These are phyloP conservation scores for Pichia phayaonensis DNA, from an alignment of 805 yeast genomes.

Conservation along the genomic window DNA sequence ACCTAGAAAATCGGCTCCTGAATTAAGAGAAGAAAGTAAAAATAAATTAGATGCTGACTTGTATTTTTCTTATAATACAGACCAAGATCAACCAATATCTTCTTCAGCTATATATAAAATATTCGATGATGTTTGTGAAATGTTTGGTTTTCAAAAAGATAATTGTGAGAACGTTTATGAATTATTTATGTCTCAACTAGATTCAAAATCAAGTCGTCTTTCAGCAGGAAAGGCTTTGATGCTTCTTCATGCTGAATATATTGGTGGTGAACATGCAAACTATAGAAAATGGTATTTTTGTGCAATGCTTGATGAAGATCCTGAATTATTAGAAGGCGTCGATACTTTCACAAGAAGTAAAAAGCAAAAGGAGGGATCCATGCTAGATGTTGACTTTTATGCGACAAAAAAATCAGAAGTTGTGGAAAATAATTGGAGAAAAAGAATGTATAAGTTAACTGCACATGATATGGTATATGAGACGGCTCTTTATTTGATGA, in stretches of 20 bases:
- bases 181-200: conserved; percentile 70
- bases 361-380: conserved; percentile 48
- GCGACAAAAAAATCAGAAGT: conserved; percentile 43
- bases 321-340: conserved; percentile 48
- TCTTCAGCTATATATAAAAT: conserved; percentile 54
- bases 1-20: background rate
- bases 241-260: conserved; percentile 81
- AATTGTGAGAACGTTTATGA: conserved; percentile 75
- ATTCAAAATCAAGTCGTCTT: conserved; percentile 80
- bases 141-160: conserved; percentile 81
- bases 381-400: conserved; percentile 17
- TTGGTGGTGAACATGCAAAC: conserved; percentile 85
- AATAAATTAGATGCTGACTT: conserved; percentile 27
- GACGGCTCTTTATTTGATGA: conserved; percentile 51
- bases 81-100: conserved; percentile 65
- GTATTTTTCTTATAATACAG: conserved; percentile 52
- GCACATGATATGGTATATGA: conserved; percentile 57
- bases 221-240: conserved; percentile 62
- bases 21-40: conserved; percentile 3
- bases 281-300: conserved; percentile 91
- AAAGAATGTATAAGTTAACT: conserved; percentile 46
- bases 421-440: conserved; percentile 78
- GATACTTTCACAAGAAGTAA: conserved; percentile 52
- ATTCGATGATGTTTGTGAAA: conserved; percentile 47
- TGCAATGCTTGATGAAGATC: conserved; percentile 72